A percentile compares a stretch with the other conserved stretches of the same genome.
phyloP scores from a whole-genome alignment of 306 rosid genomes.

The Dryas octopetala region DNA sequence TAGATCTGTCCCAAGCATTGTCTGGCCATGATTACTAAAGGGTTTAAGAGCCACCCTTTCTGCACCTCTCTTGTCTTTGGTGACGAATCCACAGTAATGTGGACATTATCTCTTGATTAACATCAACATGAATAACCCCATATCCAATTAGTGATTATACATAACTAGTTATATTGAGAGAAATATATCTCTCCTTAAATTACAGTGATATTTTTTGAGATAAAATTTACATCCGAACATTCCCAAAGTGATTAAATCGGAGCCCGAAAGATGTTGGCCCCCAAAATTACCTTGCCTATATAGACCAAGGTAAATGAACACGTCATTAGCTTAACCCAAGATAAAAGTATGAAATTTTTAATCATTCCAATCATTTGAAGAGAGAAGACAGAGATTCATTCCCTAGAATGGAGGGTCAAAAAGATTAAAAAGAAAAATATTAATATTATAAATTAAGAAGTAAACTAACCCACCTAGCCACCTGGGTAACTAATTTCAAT shows the following conservation, averaged over 20 bases:
- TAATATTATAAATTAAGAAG: neutral
- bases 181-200: too few species aligned
- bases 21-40: slow-evolving; percentile 44
- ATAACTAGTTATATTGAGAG: too few species aligned
- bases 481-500: neutral
- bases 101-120: neutral
- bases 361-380: slow-evolving; percentile 22
- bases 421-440: slow-evolving; percentile 23
- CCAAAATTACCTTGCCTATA: neutral
- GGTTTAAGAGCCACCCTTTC: slow-evolving; percentile 24
- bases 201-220: too few species aligned
- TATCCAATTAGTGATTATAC: too few species aligned
- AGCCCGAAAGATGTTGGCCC: too few species aligned
- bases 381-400: slow-evolving; percentile 20
- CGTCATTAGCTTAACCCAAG: neutral
- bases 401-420: slow-evolving; percentile 13
- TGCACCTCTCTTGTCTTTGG: slow-evolving; percentile 23
- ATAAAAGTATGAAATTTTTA: neutral
- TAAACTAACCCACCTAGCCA: neutral
- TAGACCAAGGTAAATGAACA: neutral
- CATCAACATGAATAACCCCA: neutral
- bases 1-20: slow-evolving; percentile 58
- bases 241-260: too few species aligned
- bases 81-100: slow-evolving; percentile 3
- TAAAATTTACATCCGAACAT: too few species aligned